Conservation (phyloP, 306 rosid species). For the Benincasa hispida region DNA sequence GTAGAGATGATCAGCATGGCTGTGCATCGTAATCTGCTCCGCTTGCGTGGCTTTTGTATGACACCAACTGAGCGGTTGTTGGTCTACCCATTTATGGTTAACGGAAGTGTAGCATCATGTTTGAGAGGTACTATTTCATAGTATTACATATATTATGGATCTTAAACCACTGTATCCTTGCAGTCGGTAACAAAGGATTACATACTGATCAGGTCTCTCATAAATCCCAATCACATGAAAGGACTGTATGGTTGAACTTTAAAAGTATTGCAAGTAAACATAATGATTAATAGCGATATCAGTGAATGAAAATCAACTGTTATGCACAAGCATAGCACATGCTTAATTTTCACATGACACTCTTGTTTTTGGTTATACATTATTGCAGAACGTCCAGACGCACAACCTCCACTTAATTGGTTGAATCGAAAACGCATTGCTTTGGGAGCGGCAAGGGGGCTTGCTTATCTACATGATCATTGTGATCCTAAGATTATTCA, state of each 20-base stretch:
- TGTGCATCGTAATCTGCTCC: slow-evolving; percentile 90
- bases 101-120: slow-evolving; percentile 96
- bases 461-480: slow-evolving; percentile 90
- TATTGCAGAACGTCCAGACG: slow-evolving; percentile 46
- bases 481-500: slow-evolving; percentile 95
- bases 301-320: background rate
- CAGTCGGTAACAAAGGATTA: background rate
- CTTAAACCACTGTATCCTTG: background rate
- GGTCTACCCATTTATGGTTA: slow-evolving; percentile 83
- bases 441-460: slow-evolving; percentile 85
- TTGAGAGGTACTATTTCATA: slow-evolving; percentile 50
- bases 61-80: slow-evolving; percentile 94
- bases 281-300: background rate
- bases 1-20: slow-evolving; percentile 98
- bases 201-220: background rate
- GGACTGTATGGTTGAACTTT: background rate
- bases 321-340: background rate
- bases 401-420: slow-evolving; percentile 61
- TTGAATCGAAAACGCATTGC: slow-evolving; percentile 47
- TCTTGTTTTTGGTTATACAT: slow-evolving; percentile 1
- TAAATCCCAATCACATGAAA: background rate
- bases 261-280: background rate
- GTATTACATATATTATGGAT: background rate
- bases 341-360: background rate
- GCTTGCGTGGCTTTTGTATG: slow-evolving; percentile 90